A percentile compares a stretch with the other conserved stretches of the same genome.
Conservation (phyloP, 2,329 filamentous ascomycete genomes). For the Fusarium zealandicum region DNA sequence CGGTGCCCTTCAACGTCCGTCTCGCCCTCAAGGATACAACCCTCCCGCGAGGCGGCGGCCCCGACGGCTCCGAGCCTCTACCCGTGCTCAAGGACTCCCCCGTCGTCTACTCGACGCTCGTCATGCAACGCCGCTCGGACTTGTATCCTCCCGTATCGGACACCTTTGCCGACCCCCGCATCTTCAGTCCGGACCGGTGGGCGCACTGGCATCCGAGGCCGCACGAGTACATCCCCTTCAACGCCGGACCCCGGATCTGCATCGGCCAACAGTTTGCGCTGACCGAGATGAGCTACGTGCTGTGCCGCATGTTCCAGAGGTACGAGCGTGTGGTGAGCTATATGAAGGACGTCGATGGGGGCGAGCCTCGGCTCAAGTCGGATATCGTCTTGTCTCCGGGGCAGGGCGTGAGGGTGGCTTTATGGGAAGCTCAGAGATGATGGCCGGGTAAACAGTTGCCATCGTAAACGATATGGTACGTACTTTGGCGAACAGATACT, state of each 20-base stretch:
- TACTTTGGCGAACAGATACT: not conserved
- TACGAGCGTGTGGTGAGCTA: conserved; percentile 69
- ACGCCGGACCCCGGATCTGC: conserved; percentile 76
- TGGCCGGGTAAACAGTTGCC: not conserved
- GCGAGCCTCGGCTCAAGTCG: conserved; percentile 60
- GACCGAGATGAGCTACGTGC: conserved; percentile 77
- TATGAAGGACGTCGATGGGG: conserved; percentile 63
- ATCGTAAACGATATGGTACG: not conserved
- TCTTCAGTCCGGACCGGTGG: conserved; percentile 75
- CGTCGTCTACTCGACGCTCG: conserved; percentile 71
- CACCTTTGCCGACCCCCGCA: conserved; percentile 53
- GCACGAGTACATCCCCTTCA: conserved; percentile 79
- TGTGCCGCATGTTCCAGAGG: conserved; percentile 75
- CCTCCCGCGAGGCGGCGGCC: conserved; percentile 74
- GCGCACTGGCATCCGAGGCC: conserved; percentile 66
- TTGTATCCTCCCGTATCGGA: conserved; percentile 63
- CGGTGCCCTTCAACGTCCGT: conserved; percentile 81
- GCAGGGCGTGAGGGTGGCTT: conserved; percentile 64
- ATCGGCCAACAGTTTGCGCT: conserved; percentile 84
- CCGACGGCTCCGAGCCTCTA: conserved; percentile 66
- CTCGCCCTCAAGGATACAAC: conserved; percentile 75
- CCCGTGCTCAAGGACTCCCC: conserved; percentile 70
- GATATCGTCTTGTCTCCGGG: conserved; percentile 68
- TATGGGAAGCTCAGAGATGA: conserved; percentile 56
- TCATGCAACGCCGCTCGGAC: conserved; percentile 75